phyloP scores from a whole-genome alignment of 169 alveolate species.

The Sarcocystis neurona region DNA sequence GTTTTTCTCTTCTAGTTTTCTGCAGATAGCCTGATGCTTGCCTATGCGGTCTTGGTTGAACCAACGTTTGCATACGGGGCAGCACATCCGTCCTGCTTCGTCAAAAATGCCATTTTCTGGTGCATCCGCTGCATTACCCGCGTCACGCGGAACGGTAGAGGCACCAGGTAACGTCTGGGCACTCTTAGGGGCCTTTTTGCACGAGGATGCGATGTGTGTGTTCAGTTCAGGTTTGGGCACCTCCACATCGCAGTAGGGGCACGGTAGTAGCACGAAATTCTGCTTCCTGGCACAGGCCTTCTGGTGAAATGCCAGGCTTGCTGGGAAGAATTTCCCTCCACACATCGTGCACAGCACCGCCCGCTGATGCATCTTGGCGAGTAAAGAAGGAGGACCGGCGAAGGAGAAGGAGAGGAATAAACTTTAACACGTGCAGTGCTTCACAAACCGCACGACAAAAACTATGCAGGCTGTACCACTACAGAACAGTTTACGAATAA shows the following conservation, averaged over 20 bases:
- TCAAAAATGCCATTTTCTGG: slow-evolving; percentile 14
- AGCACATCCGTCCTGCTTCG: slow-evolving; percentile 48
- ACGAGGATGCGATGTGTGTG: slow-evolving; percentile 19
- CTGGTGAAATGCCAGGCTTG: slow-evolving; percentile 46
- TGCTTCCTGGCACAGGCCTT: slow-evolving; percentile 48
- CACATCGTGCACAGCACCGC: slow-evolving; percentile 50
- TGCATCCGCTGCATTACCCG: not conserved
- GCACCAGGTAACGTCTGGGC: not conserved
- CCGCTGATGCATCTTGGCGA: slow-evolving; percentile 42
- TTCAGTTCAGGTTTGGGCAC: slow-evolving; percentile 43
- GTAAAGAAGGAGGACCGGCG: not conserved
- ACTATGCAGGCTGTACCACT: too few relatives aligned
- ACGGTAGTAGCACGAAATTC: not conserved
- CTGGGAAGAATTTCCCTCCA: slow-evolving; percentile 52
- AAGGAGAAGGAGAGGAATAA: not conserved
- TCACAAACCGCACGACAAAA: not conserved
- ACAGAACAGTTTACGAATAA: too few relatives aligned
- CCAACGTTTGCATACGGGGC: slow-evolving; percentile 58
- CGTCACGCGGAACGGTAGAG: not conserved
- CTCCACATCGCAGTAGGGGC: slow-evolving; percentile 49
- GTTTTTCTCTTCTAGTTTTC: not conserved
- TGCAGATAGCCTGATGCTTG: slow-evolving; percentile 49
- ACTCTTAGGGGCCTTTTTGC: slow-evolving; percentile 43
- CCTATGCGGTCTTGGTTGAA: slow-evolving; percentile 50
- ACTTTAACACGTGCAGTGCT: not conserved